Evolutionary conservation across 2,329 filamentous ascomycete genomes (phyloP).

Genomic region (Ascocoryne sarcoides): DNA sequence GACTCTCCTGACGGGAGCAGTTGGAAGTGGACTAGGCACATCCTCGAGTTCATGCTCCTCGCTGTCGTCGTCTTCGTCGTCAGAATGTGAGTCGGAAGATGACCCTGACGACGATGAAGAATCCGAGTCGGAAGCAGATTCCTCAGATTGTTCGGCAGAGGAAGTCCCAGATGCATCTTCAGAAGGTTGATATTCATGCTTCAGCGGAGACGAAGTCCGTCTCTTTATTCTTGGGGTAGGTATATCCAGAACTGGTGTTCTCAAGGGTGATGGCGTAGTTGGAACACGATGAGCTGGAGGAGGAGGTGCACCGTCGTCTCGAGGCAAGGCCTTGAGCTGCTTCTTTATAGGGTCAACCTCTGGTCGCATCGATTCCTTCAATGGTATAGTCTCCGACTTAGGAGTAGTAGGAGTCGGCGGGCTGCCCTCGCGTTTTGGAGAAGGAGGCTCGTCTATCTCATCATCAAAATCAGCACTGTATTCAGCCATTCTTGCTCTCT

Average conservation of each 20-base stretch:
- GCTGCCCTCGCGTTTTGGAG: constrained; percentile 9
- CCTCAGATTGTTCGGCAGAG: constrained; percentile 47
- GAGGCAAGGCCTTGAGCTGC: not conserved
- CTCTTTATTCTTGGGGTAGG: constrained; percentile 34
- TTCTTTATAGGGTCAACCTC: constrained; percentile 8
- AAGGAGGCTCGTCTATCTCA: constrained; percentile 1
- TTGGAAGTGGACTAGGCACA: constrained; percentile 25
- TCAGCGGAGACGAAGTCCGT: constrained; percentile 82
- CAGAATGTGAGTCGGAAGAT: constrained; percentile 34
- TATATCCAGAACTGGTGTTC: constrained; percentile 18
- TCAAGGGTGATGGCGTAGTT: constrained; percentile 39
- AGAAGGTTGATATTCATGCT: constrained; percentile 94
- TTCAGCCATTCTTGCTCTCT: not conserved
- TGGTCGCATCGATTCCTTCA: constrained; percentile 16
- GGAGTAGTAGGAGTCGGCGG: too few species aligned
- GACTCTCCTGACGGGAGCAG: constrained; percentile 15
- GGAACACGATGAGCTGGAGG: constrained; percentile 26
- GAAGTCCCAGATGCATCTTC: constrained; percentile 50
- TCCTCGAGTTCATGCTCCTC: not conserved
- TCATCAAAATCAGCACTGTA: not conserved
- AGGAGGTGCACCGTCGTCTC: constrained; percentile 22
- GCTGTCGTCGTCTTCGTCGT: constrained; percentile 26
- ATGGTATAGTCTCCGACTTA: constrained; percentile 11
- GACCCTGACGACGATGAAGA: constrained; percentile 19
- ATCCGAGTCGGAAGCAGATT: constrained; percentile 45